These are phyloP conservation scores for Magnusiomyces paraingens DNA, from an alignment of 1,139 yeast genomes.

Conservation along the genomic window DNA sequence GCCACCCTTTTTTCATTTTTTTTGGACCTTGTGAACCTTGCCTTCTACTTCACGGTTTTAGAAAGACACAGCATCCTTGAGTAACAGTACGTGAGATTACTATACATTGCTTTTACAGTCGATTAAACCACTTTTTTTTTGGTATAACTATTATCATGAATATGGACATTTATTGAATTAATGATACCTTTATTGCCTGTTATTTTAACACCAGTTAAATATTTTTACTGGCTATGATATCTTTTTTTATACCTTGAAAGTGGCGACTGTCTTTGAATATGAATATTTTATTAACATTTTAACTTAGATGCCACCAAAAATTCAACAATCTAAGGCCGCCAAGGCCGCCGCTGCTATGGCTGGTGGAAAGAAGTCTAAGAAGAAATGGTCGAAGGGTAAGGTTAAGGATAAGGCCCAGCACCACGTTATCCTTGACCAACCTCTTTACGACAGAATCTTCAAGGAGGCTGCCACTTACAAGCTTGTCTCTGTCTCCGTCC, in stretches of 20 bases:
- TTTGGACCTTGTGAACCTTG: background rate
- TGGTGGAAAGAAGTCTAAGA: conserved; percentile 99
- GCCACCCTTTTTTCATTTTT: background rate
- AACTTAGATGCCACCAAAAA: conserved; percentile 95
- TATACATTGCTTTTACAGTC: no score
- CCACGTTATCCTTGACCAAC: conserved; percentile 95
- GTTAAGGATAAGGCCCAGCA: conserved; percentile 99
- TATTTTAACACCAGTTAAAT: background rate
- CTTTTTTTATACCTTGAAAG: background rate
- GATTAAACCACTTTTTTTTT: background rate
- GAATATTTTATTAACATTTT: background rate
- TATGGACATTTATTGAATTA: background rate
- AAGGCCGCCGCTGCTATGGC: conserved; percentile 99
- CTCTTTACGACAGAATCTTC: conserved; percentile 97
- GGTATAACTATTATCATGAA: background rate
- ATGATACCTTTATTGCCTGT: background rate
- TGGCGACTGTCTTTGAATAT: background rate
- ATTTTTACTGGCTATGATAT: background rate
- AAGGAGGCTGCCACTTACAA: conserved; percentile 99
- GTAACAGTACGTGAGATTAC: background rate
- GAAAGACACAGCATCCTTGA: conserved; percentile 1
- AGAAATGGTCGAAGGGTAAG: conserved; percentile 99
- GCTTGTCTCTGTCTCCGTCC: conserved; percentile 94
- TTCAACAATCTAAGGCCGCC: conserved; percentile 99
- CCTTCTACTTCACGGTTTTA: background rate